phyloP scores from a whole-genome alignment of 2,329 filamentous ascomycete genomes.

The Biscogniauxia sp. region DNA sequence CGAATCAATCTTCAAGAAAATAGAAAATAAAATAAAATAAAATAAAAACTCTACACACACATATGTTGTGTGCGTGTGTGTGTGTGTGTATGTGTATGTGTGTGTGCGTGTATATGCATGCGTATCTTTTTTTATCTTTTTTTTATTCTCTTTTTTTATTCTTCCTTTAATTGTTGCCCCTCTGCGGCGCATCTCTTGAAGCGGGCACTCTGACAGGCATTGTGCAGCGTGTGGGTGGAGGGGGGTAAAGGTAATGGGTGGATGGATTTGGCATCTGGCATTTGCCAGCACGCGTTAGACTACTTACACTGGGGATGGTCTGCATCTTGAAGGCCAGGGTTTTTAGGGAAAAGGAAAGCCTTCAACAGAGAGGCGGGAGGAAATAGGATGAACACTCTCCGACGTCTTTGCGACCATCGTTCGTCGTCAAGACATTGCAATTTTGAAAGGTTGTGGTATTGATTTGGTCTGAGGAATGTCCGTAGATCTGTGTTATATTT shows the following conservation, averaged over 20 bases:
- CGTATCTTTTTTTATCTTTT: not conserved
- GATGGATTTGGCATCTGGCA: constrained; percentile 11
- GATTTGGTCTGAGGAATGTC: constrained; percentile 21
- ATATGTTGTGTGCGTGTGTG: not conserved
- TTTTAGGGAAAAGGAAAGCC: constrained; percentile 34
- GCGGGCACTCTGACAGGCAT: not conserved
- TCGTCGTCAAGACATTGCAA: constrained; percentile 33
- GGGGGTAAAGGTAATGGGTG: not conserved
- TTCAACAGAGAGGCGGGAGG: constrained; percentile 31
- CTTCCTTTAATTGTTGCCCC: not conserved
- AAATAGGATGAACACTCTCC: constrained; percentile 25
- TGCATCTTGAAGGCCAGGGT: constrained; percentile 48
- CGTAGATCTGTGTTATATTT: constrained; percentile 21
- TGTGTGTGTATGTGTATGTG: not conserved
- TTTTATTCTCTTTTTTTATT: not conserved
- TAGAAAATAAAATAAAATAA: not conserved
- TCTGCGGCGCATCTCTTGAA: not conserved
- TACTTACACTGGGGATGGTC: constrained; percentile 53
- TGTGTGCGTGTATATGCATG: not conserved
- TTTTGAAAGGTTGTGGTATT: constrained; percentile 8
- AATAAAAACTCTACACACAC: not conserved
- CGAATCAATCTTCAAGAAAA: not conserved
- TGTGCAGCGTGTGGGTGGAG: not conserved
- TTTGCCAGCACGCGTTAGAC: constrained; percentile 1
- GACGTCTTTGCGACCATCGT: constrained; percentile 33